Evolutionary conservation across 257 asterid species (phyloP), one percentile per base, ranked within the genome.

Genomic region (Apocynum venetum): DNA sequence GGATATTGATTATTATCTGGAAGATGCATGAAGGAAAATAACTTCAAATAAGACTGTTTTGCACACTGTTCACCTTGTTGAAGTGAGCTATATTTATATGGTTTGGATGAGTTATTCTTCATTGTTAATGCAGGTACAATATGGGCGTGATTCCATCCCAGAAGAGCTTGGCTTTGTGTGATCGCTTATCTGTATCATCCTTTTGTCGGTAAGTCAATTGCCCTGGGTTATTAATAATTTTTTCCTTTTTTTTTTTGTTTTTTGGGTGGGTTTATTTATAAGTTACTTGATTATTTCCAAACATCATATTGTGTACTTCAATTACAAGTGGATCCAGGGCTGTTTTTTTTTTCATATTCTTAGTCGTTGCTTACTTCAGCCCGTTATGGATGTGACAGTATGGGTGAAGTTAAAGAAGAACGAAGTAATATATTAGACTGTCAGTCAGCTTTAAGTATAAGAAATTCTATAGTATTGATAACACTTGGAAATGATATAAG

Each of bases 111-210:
- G 40, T 59, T 19, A 3, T 68, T 31, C 74, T 76, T 25, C 52
- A 68, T 46, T 68, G 43, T 75, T 64, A 46, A 66, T 87, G 76
- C 85, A 96, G 99, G 92, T 96, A 93, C 89, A 93, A 87, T 83
- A 93, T 95, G 91, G 98, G 99, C 12, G 91, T 95, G 52, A 93
- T 93, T 80, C 87, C 97, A 72, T 89, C 96, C 46, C 90, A 97
- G 79, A 89, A 87, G 86, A 95, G 99, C 83, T 85, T 95, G 80
- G 89, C 92, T 41, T 80, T 91, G 90, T 95, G 99, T 40, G 97
- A 95, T 59, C 85, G 85, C 43, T 83, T 91, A 85, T 87, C 97
- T 0, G 98, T 96, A 66, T 96, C 98, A 77, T 85, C 97, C 35
- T 90, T 93, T 79, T 96, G 97, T 77, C 82, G 98, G 98, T 91